Evolutionary conservation across 2,329 filamentous ascomycete genomes (phyloP), one percentile per base, ranked within the genome.

Genomic region (Hymenoscyphus repandus): DNA sequence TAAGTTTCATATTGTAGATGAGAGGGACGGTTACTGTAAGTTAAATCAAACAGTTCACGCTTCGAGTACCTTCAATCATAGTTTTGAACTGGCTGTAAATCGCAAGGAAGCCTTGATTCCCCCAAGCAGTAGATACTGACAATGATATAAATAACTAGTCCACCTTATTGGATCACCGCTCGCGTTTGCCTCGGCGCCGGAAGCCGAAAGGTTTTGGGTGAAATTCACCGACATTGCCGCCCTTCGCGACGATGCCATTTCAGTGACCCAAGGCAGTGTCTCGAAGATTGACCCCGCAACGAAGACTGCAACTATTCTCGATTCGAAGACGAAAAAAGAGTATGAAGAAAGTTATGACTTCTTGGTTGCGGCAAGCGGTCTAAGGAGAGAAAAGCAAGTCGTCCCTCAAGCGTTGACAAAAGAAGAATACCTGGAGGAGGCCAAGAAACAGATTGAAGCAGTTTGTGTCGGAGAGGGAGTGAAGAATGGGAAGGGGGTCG

Each of bases 1-100:
- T 12, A 77, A 89, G 34, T 82, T 91, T 45, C 90, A 85, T 18
- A 76, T 91, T 18, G 81, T 88, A 20, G 86, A 91, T 61, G 85
- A 90, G 67, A 74, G 85, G n/a, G 87, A 91, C 72, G 88, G 88
- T n/a, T 90, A 82, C 66, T 90, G 86, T 90, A 72, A 60, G 83
- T 69, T 43, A 38, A n/a, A 4, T 6, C 10, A 5, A 17, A 17
- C 10, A 7, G 10, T 10, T 37, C 15, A 37, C 5, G 12, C 12
- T 37, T 13, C 15, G 12, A 31, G 44, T 45, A 44, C 36, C 18
- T 13, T 44, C 18, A 44, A 30, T 31, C 41, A 4, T 13, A 27
- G 7, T 27, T 7, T 27, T 27, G 4, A 27, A 7, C 22, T 27
- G 22, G 22, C n/a, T 27, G 22, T 4, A 27, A 27, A 27, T 27